phyloP scores from a whole-genome alignment of 768 basidiomycete species.

The Termitomyces sp. region DNA sequence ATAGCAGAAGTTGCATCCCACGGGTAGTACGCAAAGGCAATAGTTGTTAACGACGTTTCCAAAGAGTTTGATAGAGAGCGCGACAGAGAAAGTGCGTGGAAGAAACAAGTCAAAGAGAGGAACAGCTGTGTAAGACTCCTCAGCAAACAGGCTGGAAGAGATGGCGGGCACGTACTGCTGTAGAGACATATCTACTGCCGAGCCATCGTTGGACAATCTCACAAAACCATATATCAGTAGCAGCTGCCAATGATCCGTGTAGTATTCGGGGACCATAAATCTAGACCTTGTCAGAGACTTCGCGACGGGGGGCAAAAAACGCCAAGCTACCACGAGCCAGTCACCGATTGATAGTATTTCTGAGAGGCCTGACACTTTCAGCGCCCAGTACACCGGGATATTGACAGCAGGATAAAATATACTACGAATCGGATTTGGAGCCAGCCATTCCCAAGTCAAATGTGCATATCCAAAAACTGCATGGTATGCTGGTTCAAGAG shows the following conservation, averaged over 20 bases:
- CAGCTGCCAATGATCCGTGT: conserved; percentile 71
- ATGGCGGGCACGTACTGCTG: conserved; percentile 50
- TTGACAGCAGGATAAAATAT: conserved; percentile 81
- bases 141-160: not conserved
- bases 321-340: conserved; percentile 58
- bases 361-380: conserved; percentile 56
- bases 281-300: conserved; percentile 31
- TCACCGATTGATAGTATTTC: conserved; percentile 28
- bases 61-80: conserved; percentile 90
- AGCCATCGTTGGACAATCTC: conserved; percentile 53
- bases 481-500: conserved; percentile 87
- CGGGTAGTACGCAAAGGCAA: conserved; percentile 76
- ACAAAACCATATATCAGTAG: conserved; percentile 74
- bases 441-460: conserved; percentile 95
- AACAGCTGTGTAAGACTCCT: conserved; percentile 46
- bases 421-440: conserved; percentile 66
- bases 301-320: not conserved
- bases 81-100: conserved; percentile 79
- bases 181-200: conserved; percentile 51
- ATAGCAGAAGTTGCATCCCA: conserved; percentile 45
- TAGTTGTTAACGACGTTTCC: conserved; percentile 79
- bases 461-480: conserved; percentile 89
- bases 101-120: conserved; percentile 81
- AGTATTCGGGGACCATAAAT: conserved; percentile 69
- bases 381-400: conserved; percentile 67